Evolutionary conservation across 345 rosid genomes (phyloP).

Genomic region (Noccaea bulbosa): DNA sequence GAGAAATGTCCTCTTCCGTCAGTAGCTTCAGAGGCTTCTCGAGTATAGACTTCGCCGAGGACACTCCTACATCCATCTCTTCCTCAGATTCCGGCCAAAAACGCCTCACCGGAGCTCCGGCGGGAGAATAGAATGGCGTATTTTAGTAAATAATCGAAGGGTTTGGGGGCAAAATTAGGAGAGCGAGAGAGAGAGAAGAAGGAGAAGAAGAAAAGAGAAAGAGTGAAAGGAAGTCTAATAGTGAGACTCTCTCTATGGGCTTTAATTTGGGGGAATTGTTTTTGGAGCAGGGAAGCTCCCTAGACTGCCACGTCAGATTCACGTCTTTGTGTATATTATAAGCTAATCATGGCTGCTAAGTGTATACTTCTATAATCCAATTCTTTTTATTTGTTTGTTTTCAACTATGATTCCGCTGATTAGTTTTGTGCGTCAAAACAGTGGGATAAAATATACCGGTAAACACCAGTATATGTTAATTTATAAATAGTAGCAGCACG

Average conservation of each 20-base stretch:
- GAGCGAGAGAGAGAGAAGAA: slow-evolving; percentile 24
- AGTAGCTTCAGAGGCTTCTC: slow-evolving; percentile 78
- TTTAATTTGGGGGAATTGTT: slow-evolving; percentile 39
- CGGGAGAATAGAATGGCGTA: slow-evolving; percentile 44
- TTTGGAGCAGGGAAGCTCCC: slow-evolving; percentile 61
- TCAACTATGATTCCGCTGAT: slow-evolving; percentile 23
- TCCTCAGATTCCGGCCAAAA: slow-evolving; percentile 38
- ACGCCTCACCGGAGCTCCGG: slow-evolving; percentile 29
- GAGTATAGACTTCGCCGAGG: slow-evolving; percentile 68
- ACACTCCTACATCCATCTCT: slow-evolving; percentile 54
- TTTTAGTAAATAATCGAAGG: slow-evolving; percentile 39
- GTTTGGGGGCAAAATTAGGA: slow-evolving; percentile 29
- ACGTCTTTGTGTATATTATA: slow-evolving; percentile 35
- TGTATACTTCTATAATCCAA: slow-evolving; percentile 18
- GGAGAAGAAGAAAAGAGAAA: not conserved
- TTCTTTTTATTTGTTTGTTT: slow-evolving; percentile 1
- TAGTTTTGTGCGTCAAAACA: not conserved
- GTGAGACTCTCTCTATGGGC: slow-evolving; percentile 27
- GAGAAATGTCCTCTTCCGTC: slow-evolving; percentile 96
- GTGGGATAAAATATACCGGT: not conserved
- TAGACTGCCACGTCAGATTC: slow-evolving; percentile 76
- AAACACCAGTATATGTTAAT: not conserved
- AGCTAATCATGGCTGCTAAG: slow-evolving; percentile 43
- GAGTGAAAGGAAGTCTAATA: slow-evolving; percentile 17
- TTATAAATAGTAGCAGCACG: not conserved